phyloP scores from a whole-genome alignment of 2,329 filamentous ascomycete species.

The Scedosporium dehoogii region DNA sequence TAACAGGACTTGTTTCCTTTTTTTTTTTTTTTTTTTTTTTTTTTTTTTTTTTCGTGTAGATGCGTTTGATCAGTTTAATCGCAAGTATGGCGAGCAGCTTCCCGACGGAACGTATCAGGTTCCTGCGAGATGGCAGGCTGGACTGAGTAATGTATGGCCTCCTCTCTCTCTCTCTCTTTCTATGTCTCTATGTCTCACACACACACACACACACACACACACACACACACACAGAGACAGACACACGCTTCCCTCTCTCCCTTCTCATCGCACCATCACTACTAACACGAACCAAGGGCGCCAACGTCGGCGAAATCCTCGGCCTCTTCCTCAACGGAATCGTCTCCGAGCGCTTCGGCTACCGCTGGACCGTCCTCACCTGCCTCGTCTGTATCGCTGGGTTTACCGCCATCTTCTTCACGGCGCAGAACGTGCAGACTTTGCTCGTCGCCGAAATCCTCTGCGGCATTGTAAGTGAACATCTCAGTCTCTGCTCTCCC shows the following conservation, averaged over 20 bases:
- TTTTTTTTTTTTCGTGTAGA: too few relatives aligned
- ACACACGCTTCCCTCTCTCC: conserved; percentile 38
- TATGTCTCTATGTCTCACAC: too few relatives aligned
- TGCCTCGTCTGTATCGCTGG: conserved; percentile 25
- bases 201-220: too few relatives aligned
- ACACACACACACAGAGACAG: too few relatives aligned
- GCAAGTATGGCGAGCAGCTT: conserved; percentile 16
- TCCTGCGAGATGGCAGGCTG: conserved; percentile 39
- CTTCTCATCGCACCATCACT: conserved; percentile 34
- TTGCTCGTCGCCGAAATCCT: conserved; percentile 33
- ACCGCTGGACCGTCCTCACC: conserved; percentile 32
- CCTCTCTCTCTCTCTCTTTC: conserved; percentile 28
- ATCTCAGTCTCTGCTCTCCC: not conserved
- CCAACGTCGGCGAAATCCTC: conserved; percentile 53
- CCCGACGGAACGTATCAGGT: conserved; percentile 23
- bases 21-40: too few relatives aligned
- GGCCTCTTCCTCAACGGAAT: conserved; percentile 44
- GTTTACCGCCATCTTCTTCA: conserved; percentile 38
- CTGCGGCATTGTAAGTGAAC: conserved; percentile 20
- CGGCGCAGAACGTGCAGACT: conserved; percentile 25
- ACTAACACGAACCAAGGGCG: conserved; percentile 50
- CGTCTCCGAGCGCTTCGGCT: conserved; percentile 31
- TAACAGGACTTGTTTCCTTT: too few relatives aligned
- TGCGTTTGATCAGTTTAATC: conserved; percentile 16
- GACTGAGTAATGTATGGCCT: conserved; percentile 9